Evolutionary conservation across 306 rosid species (phyloP), one percentile per base, ranked within the genome.

Genomic region (Leucaena leucocephala): DNA sequence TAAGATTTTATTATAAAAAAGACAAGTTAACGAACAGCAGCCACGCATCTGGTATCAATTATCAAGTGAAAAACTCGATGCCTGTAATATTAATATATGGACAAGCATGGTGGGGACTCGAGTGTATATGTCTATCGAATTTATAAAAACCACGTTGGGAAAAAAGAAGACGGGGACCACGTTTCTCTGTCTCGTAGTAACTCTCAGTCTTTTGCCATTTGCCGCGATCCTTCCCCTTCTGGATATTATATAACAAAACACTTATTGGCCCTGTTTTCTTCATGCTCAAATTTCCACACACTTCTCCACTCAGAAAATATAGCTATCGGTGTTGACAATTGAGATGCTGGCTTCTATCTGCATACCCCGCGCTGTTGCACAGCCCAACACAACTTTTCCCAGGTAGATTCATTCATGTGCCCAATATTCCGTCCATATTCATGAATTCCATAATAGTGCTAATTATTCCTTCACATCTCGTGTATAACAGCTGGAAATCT

Each of bases 401-500:
- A 88, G 91, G 91, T 88, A 5, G 22, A 34, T 76, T 46, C 33
- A 39, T 40, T 40, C 6, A 55, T 5, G 13, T 10, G 36, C 13
- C 21, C 52, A 36, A 27, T 13, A 6, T 40, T 17, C 34, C 7
- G 35, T 4, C 42, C 52, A 22, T 5, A 43, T 49, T 42, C 49
- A 38, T 58, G 36, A 49, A 7, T 76, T 43, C 21, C 65, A 55
- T 9, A 57, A 3, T 27, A 27, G 27, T 27, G 44, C 2, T 75
- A 34, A 40, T 50, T 39, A 66, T 73, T 68, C 63, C 9, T 69
- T 11, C 65, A 21, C 39, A 50, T 50, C 42, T 59, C 27, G 27
- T 82, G 59, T 48, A 68, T 76, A 34, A 63, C 84, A 83, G 89
- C 17, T 74, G 76, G 80, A 79, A 52, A 69, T 79, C 80, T 34